Conservation (phyloP, 1,139 yeast genomes). For the Saccharomycopsis crataegensis region DNA sequence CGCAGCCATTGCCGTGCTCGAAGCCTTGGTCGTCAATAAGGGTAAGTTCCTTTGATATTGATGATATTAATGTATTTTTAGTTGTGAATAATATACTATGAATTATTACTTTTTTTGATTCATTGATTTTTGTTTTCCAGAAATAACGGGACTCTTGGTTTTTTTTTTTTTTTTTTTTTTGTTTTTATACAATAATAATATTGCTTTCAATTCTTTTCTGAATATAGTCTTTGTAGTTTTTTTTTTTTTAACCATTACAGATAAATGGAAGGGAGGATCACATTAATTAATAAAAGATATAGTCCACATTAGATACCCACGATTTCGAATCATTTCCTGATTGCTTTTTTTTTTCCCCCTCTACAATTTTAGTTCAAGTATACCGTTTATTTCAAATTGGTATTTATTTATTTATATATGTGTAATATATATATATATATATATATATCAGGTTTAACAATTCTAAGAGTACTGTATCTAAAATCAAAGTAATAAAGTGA, state of each 20-base stretch:
- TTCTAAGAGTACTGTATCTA: background rate
- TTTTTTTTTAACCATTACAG: too few relatives aligned
- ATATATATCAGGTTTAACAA: background rate
- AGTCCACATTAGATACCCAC: too few relatives aligned
- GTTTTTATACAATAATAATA: background rate
- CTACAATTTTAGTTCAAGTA: background rate
- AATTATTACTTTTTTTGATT: background rate
- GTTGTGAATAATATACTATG: too few relatives aligned
- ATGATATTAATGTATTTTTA: background rate
- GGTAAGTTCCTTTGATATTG: conserved; percentile 5
- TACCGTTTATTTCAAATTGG: background rate
- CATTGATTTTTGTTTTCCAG: background rate
- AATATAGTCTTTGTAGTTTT: too few relatives aligned
- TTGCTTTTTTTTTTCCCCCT: background rate
- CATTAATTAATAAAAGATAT: too few relatives aligned
- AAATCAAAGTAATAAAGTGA: background rate
- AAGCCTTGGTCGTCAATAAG: conserved; percentile 30
- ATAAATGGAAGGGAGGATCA: too few relatives aligned
- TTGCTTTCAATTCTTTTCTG: background rate
- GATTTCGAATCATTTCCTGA: too few relatives aligned
- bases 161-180: too few relatives aligned
- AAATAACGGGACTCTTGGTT: background rate
- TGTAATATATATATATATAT: background rate
- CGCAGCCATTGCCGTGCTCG: conserved; percentile 92
- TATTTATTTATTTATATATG: background rate